Conservation (phyloP, 805 yeast genomes). For the Limtongia smithiae region DNA sequence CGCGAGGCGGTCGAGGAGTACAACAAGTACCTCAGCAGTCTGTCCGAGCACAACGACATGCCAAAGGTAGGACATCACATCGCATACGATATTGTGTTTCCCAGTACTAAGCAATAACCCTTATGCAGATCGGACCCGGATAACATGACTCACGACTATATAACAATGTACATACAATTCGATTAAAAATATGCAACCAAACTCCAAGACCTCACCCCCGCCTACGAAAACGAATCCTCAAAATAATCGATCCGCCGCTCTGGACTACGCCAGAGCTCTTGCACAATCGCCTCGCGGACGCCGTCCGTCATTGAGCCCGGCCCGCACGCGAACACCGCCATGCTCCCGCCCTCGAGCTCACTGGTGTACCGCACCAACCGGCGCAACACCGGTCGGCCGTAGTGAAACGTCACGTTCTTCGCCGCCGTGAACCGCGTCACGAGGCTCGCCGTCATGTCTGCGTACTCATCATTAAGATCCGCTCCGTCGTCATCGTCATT, state of each 20-base stretch:
- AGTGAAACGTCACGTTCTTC: conserved; percentile 12
- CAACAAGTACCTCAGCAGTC: conserved; percentile 29
- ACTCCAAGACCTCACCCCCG: not conserved
- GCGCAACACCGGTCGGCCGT: conserved; percentile 46
- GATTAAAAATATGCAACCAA: not conserved
- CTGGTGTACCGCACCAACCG: conserved; percentile 36
- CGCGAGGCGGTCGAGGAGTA: conserved; percentile 31
- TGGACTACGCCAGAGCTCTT: conserved; percentile 41
- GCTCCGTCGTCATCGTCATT: too few relatives aligned
- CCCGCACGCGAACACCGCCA: conserved; percentile 60
- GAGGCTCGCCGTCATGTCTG: conserved; percentile 15
- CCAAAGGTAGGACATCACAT: conserved; percentile 26
- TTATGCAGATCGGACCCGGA: conserved; percentile 20
- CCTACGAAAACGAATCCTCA: conserved; percentile 75
- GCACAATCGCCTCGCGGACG: conserved; percentile 48
- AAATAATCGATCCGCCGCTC: conserved; percentile 59
- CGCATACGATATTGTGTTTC: not conserved
- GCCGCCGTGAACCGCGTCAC: not conserved
- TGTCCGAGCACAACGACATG: conserved; percentile 34
- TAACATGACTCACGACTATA: conserved; percentile 1
- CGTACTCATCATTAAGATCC: not conserved
- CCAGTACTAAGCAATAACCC: too few relatives aligned
- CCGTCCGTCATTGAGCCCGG: conserved; percentile 58
- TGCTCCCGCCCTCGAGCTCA: conserved; percentile 42
- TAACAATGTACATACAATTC: not conserved